phyloP scores from a whole-genome alignment of 495 filamentous ascomycete genomes.

The Podospora fimiseda region DNA sequence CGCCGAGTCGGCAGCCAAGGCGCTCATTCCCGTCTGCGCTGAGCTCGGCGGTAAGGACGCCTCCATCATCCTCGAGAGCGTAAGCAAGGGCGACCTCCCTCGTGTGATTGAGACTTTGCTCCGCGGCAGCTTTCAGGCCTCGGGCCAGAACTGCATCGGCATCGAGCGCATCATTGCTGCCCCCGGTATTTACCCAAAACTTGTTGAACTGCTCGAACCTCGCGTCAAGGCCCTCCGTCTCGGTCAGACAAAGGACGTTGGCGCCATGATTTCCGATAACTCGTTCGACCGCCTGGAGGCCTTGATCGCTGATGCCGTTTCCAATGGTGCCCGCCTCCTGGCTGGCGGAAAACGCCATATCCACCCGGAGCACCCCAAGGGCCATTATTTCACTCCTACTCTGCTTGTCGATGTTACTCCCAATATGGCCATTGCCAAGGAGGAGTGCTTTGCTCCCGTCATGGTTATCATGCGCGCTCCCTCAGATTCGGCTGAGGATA shows the following conservation, averaged over 20 bases:
- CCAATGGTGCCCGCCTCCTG: conserved; percentile 70
- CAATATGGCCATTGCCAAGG: conserved; percentile 76
- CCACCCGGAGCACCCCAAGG: conserved; percentile 64
- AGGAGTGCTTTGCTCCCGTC: conserved; percentile 89
- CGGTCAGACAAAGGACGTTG: conserved; percentile 63
- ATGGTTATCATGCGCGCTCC: conserved; percentile 73
- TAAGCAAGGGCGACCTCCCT: conserved; percentile 53
- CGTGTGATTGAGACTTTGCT: conserved; percentile 74
- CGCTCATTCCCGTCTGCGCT: conserved; percentile 74
- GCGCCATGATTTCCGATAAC: conserved; percentile 77
- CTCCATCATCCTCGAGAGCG: conserved; percentile 79
- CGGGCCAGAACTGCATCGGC: conserved; percentile 98
- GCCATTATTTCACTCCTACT: conserved; percentile 89
- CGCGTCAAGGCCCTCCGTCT: conserved; percentile 66
- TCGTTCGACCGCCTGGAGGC: conserved; percentile 63
- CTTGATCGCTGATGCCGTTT: conserved; percentile 70
- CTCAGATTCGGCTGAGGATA: conserved; percentile 43
- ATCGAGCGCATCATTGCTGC: conserved; percentile 87
- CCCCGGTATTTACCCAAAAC: conserved; percentile 61
- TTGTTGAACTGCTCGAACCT: conserved; percentile 63
- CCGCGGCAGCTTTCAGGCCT: conserved; percentile 88
- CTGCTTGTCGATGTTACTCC: conserved; percentile 77
- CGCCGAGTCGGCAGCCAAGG: conserved; percentile 74
- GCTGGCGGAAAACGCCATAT: conserved; percentile 65
- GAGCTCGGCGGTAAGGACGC: conserved; percentile 97